A percentile compares a stretch with the other conserved stretches of the same genome.
These are phyloP conservation scores for Lichenothelia convexa DNA, from an alignment of 495 filamentous ascomycete species.

Conservation along the genomic window DNA sequence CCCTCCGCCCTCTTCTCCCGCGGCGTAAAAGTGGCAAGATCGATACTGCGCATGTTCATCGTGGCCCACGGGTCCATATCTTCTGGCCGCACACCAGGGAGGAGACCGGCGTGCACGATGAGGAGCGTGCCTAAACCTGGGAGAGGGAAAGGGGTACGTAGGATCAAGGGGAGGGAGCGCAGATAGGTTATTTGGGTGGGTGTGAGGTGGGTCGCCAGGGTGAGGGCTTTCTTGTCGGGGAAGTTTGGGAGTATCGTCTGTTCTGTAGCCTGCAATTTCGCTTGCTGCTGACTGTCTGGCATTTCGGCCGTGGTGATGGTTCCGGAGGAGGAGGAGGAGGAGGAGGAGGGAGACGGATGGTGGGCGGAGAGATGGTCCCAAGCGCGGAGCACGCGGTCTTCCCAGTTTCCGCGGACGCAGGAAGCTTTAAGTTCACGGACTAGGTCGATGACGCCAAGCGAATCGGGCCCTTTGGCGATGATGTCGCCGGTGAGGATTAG, in stretches of 20 bases:
- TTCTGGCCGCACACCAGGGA: constrained; percentile 51
- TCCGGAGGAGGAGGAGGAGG: constrained; percentile 3
- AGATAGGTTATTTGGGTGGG: constrained; percentile 55
- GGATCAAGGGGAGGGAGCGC: constrained; percentile 50
- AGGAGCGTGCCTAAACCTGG: constrained; percentile 37
- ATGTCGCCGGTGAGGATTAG: constrained; percentile 71
- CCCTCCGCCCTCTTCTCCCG: constrained; percentile 1
- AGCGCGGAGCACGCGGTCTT: constrained; percentile 55
- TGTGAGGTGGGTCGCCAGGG: constrained; percentile 32
- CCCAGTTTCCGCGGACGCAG: constrained; percentile 83
- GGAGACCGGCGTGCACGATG: constrained; percentile 71
- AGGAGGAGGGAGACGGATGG: constrained; percentile 9
- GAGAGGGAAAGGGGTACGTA: constrained; percentile 47
- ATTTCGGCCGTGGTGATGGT: constrained; percentile 8
- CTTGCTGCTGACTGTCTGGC: constrained; percentile 13
- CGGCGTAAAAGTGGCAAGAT: constrained; percentile 31
- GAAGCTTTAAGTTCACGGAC: constrained; percentile 50
- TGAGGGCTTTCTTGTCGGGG: constrained; percentile 24
- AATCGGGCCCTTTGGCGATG: constrained; percentile 78
- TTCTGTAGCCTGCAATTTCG: constrained; percentile 18
- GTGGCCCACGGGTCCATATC: constrained; percentile 60
- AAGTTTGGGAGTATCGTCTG: no score
- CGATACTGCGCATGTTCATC: constrained; percentile 84
- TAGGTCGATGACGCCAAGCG: constrained; percentile 55
- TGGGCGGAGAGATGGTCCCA: constrained; percentile 25